Conservation (phyloP, 331 rosid genomes). For the Dryas integrifolia region DNA sequence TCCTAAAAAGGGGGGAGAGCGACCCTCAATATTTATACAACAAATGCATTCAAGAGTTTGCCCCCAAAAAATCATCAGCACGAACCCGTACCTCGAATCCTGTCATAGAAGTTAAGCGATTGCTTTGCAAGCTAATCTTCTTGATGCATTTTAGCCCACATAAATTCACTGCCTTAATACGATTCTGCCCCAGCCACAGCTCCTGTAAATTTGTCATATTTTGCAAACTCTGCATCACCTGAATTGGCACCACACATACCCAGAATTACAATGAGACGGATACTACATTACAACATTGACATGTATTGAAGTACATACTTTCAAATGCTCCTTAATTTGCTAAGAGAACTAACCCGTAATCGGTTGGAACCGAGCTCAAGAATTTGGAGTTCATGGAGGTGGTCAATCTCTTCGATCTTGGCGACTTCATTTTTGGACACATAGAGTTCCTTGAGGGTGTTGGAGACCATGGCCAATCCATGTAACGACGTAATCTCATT, state of each 20-base stretch:
- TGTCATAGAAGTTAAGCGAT: slow-evolving; percentile 73
- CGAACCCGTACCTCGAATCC: slow-evolving; percentile 69
- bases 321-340: not conserved
- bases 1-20: slow-evolving; percentile 33
- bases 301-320: too few species aligned
- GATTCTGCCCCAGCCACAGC: slow-evolving; percentile 94
- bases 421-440: slow-evolving; percentile 81
- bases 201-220: slow-evolving; percentile 61
- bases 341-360: slow-evolving; percentile 58
- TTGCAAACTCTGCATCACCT: slow-evolving; percentile 88
- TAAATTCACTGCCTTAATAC: slow-evolving; percentile 70
- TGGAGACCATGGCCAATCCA: slow-evolving; percentile 58
- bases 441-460: slow-evolving; percentile 71
- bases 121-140: slow-evolving; percentile 96
- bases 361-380: slow-evolving; percentile 92
- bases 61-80: not conserved
- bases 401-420: slow-evolving; percentile 79
- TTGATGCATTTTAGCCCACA: slow-evolving; percentile 75
- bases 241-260: slow-evolving; percentile 19
- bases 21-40: slow-evolving; percentile 7
- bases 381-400: slow-evolving; percentile 62
- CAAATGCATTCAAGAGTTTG: not conserved
- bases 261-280: not conserved
- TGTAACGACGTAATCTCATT: slow-evolving; percentile 68
- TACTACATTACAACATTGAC: not conserved